These are phyloP conservation scores for Pleodorina starrii DNA, from an alignment of 139 green algal species.

Conservation along the genomic window DNA sequence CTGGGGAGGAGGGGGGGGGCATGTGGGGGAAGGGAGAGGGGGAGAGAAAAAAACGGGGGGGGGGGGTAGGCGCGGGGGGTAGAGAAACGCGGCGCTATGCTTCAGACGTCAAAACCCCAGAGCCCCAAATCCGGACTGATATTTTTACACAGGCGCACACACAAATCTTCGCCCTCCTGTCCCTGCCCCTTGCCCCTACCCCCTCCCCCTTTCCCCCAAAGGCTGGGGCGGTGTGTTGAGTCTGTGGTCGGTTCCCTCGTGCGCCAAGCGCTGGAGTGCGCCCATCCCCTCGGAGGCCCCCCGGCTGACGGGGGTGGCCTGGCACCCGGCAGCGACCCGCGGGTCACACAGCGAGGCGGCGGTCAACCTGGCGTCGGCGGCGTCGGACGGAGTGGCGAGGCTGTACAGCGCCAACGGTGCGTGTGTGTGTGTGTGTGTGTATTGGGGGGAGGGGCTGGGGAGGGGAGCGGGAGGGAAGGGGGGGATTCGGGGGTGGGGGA, in stretches of 20 bases:
- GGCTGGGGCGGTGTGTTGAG: slow-evolving; percentile 85
- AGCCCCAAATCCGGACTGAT: no score
- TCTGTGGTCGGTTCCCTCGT: slow-evolving; percentile 77
- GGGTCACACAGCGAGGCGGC: slow-evolving; percentile 17
- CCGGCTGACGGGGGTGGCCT: slow-evolving; percentile 88
- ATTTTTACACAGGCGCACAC: neutral
- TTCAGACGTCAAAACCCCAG: no score
- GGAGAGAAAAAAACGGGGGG: neutral
- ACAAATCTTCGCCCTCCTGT: neutral
- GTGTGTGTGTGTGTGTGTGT: no score
- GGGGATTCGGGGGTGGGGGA: no score
- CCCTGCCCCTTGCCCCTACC: neutral
- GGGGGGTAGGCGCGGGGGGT: neutral
- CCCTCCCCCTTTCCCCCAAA: neutral
- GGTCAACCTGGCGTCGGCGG: slow-evolving; percentile 72
- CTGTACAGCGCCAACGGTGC: slow-evolving; percentile 37
- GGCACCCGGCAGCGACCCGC: slow-evolving; percentile 80
- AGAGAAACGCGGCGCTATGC: no score
- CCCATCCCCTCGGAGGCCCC: slow-evolving; percentile 76
- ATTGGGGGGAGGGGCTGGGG: no score
- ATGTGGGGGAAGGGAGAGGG: neutral
- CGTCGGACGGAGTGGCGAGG: slow-evolving; percentile 76
- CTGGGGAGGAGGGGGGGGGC: no score
- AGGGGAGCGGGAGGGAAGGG: no score
- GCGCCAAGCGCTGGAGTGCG: slow-evolving; percentile 63